Percentiles rank a stretch among this genome's conserved stretches.
These are phyloP conservation scores for Clathrospora elynae DNA, from an alignment of 2,329 filamentous ascomycete species.

Conservation along the genomic window DNA sequence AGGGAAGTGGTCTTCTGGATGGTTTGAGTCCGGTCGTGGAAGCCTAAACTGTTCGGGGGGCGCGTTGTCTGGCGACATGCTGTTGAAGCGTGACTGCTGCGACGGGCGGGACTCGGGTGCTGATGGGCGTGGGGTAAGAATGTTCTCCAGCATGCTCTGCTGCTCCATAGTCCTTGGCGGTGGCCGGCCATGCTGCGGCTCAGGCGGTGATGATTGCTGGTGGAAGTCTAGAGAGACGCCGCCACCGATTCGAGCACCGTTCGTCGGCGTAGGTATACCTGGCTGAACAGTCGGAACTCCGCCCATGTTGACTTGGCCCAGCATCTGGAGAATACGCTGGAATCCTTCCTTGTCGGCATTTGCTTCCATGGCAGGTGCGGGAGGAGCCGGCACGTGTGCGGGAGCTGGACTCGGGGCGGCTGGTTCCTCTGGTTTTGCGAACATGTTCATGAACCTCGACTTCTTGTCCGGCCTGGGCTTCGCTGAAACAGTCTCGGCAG, in stretches of 20 bases:
- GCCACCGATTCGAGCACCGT: constrained; percentile 38
- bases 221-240: constrained; percentile 40
- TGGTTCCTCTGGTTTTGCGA: constrained; percentile 50
- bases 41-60: constrained; percentile 39
- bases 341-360: constrained; percentile 83
- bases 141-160: constrained; percentile 44
- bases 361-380: constrained; percentile 48
- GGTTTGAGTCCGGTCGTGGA: constrained; percentile 40
- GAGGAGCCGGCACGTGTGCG: constrained; percentile 23
- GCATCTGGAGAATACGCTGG: constrained; percentile 78
- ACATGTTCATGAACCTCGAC: constrained; percentile 84
- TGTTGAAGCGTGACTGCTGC: constrained; percentile 40
- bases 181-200: constrained; percentile 30
- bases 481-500: constrained; percentile 29
- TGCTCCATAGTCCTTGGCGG: constrained; percentile 42
- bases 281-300: constrained; percentile 24
- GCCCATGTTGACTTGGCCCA: constrained; percentile 59
- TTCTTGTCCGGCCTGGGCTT: constrained; percentile 67
- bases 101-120: constrained; percentile 37
- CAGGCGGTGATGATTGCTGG: constrained; percentile 39
- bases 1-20: constrained; percentile 37
- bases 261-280: constrained; percentile 29
- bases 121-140: constrained; percentile 40
- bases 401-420: constrained; percentile 20
- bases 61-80: constrained; percentile 44